Evolutionary conservation across 2,329 filamentous ascomycete genomes (phyloP).

Genomic region (Hypoxylon rubiginosum): DNA sequence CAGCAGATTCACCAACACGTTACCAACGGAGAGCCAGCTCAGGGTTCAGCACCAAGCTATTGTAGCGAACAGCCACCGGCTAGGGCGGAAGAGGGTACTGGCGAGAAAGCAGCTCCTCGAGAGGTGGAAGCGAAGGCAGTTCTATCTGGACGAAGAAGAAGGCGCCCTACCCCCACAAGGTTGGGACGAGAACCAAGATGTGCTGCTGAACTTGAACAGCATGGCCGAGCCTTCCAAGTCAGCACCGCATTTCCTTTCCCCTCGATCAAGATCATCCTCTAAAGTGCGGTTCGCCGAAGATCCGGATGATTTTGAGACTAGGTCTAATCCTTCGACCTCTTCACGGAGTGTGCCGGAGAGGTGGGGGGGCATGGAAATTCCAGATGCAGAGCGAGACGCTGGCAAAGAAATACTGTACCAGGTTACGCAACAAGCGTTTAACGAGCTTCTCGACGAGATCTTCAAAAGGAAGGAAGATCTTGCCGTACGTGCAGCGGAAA

Average conservation of each 20-base stretch:
- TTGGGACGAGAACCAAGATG: slow-evolving; percentile 73
- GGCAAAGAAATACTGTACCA: slow-evolving; percentile 92
- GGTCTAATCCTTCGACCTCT: slow-evolving; percentile 80
- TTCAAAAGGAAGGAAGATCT: slow-evolving; percentile 86
- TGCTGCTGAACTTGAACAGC: slow-evolving; percentile 59
- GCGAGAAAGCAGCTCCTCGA: slow-evolving; percentile 72
- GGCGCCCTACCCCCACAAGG: slow-evolving; percentile 74
- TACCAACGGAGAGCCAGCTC: slow-evolving; percentile 59
- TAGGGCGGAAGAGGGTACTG: slow-evolving; percentile 55
- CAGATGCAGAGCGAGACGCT: slow-evolving; percentile 83
- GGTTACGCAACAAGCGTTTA: slow-evolving; percentile 91
- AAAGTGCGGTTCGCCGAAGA: slow-evolving; percentile 84
- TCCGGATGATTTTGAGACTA: slow-evolving; percentile 75
- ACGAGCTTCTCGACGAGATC: slow-evolving; percentile 88
- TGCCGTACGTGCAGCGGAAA: slow-evolving; percentile 75
- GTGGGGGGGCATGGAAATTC: slow-evolving; percentile 83
- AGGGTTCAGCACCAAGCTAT: slow-evolving; percentile 54
- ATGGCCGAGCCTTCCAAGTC: slow-evolving; percentile 61
- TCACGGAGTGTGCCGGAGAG: slow-evolving; percentile 79
- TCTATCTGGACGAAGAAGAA: slow-evolving; percentile 89
- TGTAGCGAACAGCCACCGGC: slow-evolving; percentile 54
- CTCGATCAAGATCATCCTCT: slow-evolving; percentile 79
- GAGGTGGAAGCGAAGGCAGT: slow-evolving; percentile 81
- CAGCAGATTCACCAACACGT: slow-evolving; percentile 48
- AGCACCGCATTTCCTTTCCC: slow-evolving; percentile 56